Evolutionary conservation across 345 rosid species (phyloP), one percentile per base, ranked within the genome.

Genomic region (Excoecaria cochinchinensis): DNA sequence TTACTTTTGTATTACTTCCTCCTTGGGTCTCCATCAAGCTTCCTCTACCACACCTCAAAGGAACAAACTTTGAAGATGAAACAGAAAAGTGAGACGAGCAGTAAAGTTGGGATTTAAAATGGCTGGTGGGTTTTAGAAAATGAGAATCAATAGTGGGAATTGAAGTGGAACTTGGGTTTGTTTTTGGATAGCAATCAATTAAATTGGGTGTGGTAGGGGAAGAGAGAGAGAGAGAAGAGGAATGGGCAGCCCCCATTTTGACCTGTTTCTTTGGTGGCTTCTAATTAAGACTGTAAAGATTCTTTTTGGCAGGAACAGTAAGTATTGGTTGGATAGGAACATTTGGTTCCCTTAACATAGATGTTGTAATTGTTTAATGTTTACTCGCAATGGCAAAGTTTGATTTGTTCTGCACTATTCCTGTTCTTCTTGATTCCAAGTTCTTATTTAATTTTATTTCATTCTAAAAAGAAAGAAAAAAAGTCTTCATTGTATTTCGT

Each of bases 201-300:
- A 19, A 11, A 39, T 8, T 59, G 71, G 64, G 16, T 46, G 69
- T 50, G 74, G 50, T 42, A 76, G 22, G 57, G 56, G 75, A 48
- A 62, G 77, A 69, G 6, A 40, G 62, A 48, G 64, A 66, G 52
- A 59, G 69, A 50, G 84, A 77, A 46, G 82, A 80, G 48, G 88
- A 86, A 78, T 71, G 79, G 79, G 78, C 82, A 81, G 69, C 85
- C 38, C 90, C 87, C 97, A 91, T 90, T 40, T 80, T 71, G 85
- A 74, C 70, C 57, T 48, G 67, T 70, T 63, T 13, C 5, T 31
- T 17, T 8, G 11, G 77, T 56, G 52, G 39, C 21, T 50, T 22
- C 21, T 4, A 22, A 52, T 5, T 9, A 24, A n/a, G 40, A 50
- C 3, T 38, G 8, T 70, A 72, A 58, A 46, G 58, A 60, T 60